Percentiles rank a stretch among this genome's conserved stretches.
These are phyloP conservation scores for Pinus taeda DNA, from an alignment of 75 land plant genomes.

Conservation along the genomic window DNA sequence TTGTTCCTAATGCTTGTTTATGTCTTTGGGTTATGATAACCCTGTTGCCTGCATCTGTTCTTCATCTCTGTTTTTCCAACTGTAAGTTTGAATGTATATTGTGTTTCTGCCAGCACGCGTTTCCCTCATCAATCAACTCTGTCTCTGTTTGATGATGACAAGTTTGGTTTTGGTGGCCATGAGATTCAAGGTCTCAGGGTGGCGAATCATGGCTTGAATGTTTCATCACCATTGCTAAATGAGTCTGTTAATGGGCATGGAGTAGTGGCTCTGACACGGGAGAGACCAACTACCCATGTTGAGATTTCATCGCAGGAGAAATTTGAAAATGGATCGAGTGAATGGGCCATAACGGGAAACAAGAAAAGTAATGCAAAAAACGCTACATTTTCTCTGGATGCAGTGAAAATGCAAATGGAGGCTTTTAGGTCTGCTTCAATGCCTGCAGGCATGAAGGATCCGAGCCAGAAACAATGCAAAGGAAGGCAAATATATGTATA, in stretches of 20 bases:
- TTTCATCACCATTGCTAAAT: no score
- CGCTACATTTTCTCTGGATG: not conserved
- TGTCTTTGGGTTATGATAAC: not conserved
- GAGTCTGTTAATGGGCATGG: no score
- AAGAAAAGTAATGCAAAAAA: not conserved
- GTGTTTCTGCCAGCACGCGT: not conserved
- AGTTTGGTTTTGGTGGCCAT: no score
- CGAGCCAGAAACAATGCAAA: not conserved
- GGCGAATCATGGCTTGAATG: no score
- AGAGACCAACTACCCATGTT: no score
- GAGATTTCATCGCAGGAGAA: not conserved
- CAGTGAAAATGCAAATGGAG: not conserved
- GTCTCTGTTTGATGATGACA: not conserved
- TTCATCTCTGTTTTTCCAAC: not conserved
- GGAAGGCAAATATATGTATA: constrained; percentile 15
- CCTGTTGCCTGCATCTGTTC: not conserved
- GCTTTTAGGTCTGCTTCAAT: not conserved
- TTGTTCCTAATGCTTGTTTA: not conserved
- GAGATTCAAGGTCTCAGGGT: no score
- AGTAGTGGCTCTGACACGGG: no score
- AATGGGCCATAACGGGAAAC: no score
- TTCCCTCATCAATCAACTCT: not conserved
- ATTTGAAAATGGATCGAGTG: not conserved
- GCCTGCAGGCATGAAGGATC: not conserved
- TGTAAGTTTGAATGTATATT: not conserved